phyloP scores from a whole-genome alignment of 2,329 filamentous ascomycete species.

The Ceratocystis smalleyi region DNA sequence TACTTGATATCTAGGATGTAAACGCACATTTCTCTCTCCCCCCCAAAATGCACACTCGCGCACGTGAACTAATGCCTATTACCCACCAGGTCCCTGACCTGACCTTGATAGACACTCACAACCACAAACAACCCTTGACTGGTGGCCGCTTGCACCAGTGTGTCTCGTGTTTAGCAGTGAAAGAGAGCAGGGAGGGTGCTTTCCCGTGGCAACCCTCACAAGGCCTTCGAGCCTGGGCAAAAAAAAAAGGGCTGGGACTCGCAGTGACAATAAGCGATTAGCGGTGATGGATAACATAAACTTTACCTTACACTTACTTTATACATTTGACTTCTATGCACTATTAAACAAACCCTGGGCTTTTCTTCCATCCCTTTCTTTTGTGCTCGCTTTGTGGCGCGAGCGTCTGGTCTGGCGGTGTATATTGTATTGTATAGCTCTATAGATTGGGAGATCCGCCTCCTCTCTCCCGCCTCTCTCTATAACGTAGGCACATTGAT shows the following conservation, averaged over 20 bases:
- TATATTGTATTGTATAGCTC: not conserved
- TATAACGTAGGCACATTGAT: not conserved
- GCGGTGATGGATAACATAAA: not conserved
- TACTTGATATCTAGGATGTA: not conserved
- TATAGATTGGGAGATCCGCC: not conserved
- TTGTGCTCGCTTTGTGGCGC: not conserved
- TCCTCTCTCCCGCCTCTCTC: not conserved
- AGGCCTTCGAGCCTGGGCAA: too few species aligned
- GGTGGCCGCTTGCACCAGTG: too few species aligned
- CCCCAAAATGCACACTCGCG: too few species aligned
- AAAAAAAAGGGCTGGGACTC: too few species aligned
- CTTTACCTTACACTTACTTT: not conserved
- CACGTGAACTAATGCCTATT: too few species aligned
- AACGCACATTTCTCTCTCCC: too few species aligned
- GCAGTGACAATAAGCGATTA: not conserved
- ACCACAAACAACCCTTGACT: too few species aligned
- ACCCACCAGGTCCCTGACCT: too few species aligned
- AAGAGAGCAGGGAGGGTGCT: too few species aligned
- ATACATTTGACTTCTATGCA: not conserved
- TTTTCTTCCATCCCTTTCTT: not conserved
- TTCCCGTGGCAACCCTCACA: not conserved
- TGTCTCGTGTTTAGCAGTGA: too few species aligned
- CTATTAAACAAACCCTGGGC: not conserved
- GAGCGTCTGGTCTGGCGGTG: not conserved
- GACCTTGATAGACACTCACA: too few species aligned